Percentiles rank a stretch among this genome's conserved stretches.
These are phyloP conservation scores for Gloeophyllum trabeum DNA, from an alignment of 768 basidiomycete species.

Conservation along the genomic window DNA sequence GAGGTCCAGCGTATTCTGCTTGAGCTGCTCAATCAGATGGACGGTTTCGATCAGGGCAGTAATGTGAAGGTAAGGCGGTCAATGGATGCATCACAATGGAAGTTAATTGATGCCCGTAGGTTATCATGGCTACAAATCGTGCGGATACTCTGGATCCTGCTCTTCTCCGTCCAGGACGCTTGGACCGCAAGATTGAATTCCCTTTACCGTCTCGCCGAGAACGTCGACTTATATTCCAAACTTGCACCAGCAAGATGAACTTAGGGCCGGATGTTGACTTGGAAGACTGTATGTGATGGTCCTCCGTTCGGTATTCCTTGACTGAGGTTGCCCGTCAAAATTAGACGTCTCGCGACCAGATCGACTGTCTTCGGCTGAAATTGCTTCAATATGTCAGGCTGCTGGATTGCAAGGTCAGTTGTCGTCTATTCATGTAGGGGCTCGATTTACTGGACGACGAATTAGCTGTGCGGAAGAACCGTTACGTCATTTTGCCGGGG, in stretches of 20 bases:
- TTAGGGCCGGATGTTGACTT: slow-evolving; percentile 94
- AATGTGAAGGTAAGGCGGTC: slow-evolving; percentile 76
- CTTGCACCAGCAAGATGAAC: slow-evolving; percentile 96
- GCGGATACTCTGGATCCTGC: slow-evolving; percentile 98
- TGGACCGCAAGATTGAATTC: slow-evolving; percentile 99
- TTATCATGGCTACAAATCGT: slow-evolving; percentile 99
- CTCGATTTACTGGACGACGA: background rate
- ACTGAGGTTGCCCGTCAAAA: background rate
- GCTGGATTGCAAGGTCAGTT: slow-evolving; percentile 86
- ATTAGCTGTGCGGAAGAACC: slow-evolving; percentile 91
- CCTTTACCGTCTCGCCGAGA: slow-evolving; percentile 90
- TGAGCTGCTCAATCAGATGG: slow-evolving; percentile 98
- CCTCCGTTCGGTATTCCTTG: background rate
- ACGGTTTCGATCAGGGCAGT: slow-evolving; percentile 97
- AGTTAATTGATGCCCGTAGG: slow-evolving; percentile 35
- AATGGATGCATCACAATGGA: background rate
- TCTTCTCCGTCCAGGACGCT: slow-evolving; percentile 89
- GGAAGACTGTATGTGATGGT: slow-evolving; percentile 84
- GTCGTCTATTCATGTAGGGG: background rate
- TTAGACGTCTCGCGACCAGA: slow-evolving; percentile 95
- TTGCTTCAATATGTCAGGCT: slow-evolving; percentile 90
- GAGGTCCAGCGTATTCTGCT: slow-evolving; percentile 98
- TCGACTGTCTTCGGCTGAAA: slow-evolving; percentile 90
- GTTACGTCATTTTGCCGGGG: slow-evolving; percentile 91
- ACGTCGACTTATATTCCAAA: slow-evolving; percentile 96